Base-by-base conservation (phyloP, 2,329 filamentous ascomycete genomes). In the Pezicula neosporulosa region DNA sequence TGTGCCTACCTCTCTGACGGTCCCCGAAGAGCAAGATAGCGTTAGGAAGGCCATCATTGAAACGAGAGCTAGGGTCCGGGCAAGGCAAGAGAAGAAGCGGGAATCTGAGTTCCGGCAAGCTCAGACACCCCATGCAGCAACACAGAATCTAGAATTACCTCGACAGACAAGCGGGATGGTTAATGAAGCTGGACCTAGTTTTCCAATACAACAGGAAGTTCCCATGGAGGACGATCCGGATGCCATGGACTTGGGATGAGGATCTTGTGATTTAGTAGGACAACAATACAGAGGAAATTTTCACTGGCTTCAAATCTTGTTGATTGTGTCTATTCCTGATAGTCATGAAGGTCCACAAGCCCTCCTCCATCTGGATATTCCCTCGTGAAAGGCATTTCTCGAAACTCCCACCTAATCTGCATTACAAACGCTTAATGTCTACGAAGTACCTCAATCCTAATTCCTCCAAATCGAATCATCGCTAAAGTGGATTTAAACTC, bases 41-140 rank as follows among this genome's bases (percentile, higher is more conserved):
- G 89, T 96, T 55, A 80, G 90, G 53, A 90, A 86, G 68, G 90
- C 90, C 8, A 91, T 97, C 57, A 75, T 93, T 48, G 92, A 96
- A 67, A 83, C 89, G 2, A 80, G 90, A 48, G 81, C 80, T 44
- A 78, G 90, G 49, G 77, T 83, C 33, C 75, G 88, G 48, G 82
- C 88, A 59, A 76, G 71, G 66, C 81, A 83, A 63, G 73, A 70
- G 53, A 65, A 64, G 48, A 72, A 74, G 61, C 62, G 63, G 48
- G 66, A 68, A 55, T 60, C 57, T 18, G 52, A 54, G 21, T 51
- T 47, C 30, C 47, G 15, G 33, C 24, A 53, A 39, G 55, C 56
- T 50, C 52, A 56, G 28, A 58, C 53, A 46, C 42, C 18, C 18
- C 8, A 13, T 42, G 39, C 18, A 42, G 39, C 24, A 19, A 42